Evolutionary conservation across 805 yeast genomes (phyloP), one percentile per base, ranked within the genome.

Genomic region (Pichia manshurica): DNA sequence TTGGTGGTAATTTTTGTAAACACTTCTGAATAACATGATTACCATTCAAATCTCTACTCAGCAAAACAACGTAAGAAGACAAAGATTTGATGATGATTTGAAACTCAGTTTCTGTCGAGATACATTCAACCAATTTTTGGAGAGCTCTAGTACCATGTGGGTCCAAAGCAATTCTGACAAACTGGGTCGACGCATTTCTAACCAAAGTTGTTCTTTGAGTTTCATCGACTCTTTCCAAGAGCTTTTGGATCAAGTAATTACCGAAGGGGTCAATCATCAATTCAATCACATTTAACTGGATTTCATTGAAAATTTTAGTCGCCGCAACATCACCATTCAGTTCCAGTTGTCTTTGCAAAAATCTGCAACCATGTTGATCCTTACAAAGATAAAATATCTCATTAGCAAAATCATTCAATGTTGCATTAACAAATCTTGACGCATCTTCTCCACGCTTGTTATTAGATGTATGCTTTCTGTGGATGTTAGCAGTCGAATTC

Each of bases 61-160:
- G 69, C 37, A 79, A 69, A 4, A 90, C 95, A 46, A 93, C 84
- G 50, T 87, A 84, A 2, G 84, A 77, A 4, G 66, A 58, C 38
- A 66, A 53, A 9, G 69, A 62, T 28, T 48, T 56, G 17, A 64
- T 61, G 40, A 65, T 61, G 46, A 87, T 69, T 32, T 71, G 64
- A 23, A 85, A 79, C 66, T 91, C 98, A 56, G 84, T 82, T 17
- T 77, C 78, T 9, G 86, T 77, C 19, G 75, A 66, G 43, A 88
- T 75, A 56, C 88, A 84, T 62, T 93, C 98, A 44, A 93, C 88
- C 54, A 90, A 72, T 64, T 87, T 90, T 64, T 93, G 99, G 52
- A 93, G 70, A 1, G 98, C 96, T 56, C 99, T 77, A 1, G 98
- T 93, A 12, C 99, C 99, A 64, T 93, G 97, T 29, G 96, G 95